Conservation (phyloP, 1,139 yeast species). For the Eremothecium gossypii region DNA sequence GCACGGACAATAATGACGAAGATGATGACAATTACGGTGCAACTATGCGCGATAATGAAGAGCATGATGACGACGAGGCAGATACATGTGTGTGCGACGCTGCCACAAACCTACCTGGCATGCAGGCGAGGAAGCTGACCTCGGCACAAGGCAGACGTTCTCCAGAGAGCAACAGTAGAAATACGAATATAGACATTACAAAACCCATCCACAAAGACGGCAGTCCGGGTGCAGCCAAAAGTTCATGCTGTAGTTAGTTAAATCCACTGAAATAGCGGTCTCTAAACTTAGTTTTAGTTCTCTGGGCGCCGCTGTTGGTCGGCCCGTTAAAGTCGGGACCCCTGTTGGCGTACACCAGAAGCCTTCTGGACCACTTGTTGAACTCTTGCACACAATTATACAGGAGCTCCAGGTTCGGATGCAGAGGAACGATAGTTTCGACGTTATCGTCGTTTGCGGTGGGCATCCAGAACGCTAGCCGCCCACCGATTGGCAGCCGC, state of each 20-base stretch:
- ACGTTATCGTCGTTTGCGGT: slow-evolving; percentile 80
- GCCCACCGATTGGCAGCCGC: slow-evolving; percentile 62
- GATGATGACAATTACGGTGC: neutral
- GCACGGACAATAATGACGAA: neutral
- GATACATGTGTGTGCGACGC: neutral
- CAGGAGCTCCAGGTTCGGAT: slow-evolving; percentile 57
- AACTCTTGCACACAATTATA: slow-evolving; percentile 80
- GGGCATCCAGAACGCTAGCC: slow-evolving; percentile 97
- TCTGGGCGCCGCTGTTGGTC: slow-evolving; percentile 34
- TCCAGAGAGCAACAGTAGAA: neutral
- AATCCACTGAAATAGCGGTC: slow-evolving; percentile 73
- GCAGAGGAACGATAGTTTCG: slow-evolving; percentile 70
- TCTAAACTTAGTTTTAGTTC: slow-evolving; percentile 49
- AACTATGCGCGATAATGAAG: neutral
- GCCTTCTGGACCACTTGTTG: slow-evolving; percentile 84
- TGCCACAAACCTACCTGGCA: no score
- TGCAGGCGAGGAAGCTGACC: no score
- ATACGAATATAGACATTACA: slow-evolving; percentile 5
- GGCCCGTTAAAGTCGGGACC: slow-evolving; percentile 52
- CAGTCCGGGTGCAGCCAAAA: neutral
- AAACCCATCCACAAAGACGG: slow-evolving; percentile 4
- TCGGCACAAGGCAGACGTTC: neutral
- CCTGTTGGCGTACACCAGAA: slow-evolving; percentile 69
- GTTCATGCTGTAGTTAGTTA: slow-evolving; percentile 18
- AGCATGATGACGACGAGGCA: neutral